Base-by-base conservation (phyloP, 116 monocot species). In the Zostera marina region DNA sequence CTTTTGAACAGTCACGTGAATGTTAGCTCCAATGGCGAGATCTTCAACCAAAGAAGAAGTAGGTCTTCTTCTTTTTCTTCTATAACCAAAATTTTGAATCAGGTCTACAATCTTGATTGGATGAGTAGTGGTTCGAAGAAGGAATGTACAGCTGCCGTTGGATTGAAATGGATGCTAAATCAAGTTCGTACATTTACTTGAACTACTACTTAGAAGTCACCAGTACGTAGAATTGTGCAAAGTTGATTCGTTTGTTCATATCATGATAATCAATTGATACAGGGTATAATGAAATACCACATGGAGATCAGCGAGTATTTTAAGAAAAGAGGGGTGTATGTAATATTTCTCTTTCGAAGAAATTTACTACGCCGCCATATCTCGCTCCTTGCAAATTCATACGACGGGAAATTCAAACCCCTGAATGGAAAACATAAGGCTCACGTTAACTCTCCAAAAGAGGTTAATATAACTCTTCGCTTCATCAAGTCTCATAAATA, bases 161-260 rank as follows among this genome's bases (percentile, higher is more conserved):
- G 87, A 42, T 77, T 87, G 10, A 87, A 82, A 58, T 87, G 87
- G 87, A 87, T 87, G 87, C 79, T 87, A 42, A 87, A 87, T 79
- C 87, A 87, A 77, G 87, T 79, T 52, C 26, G 43, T 8, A 7
- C 41, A 32, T 41, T 22, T 10, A 21, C 43, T n/a, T n/a, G n/a
- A n/a, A n/a, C n/a, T n/a, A n/a, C n/a, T n/a, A n/a, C n/a, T n/a
- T n/a, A n/a, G n/a, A n/a, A n/a, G n/a, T n/a, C n/a, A n/a, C n/a
- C n/a, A n/a, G n/a, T n/a, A n/a, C n/a, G n/a, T n/a, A n/a, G n/a
- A n/a, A n/a, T n/a, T n/a, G n/a, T n/a, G n/a, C n/a, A n/a, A n/a
- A n/a, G 6, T 26, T 16, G 14, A 41, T 20, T 43, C 20, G 22
- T 41, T 19, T 60, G 14, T 4, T 10, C 11, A 21, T 60, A 7